These are phyloP conservation scores for Cyclocybe aegerita DNA, from an alignment of 768 basidiomycete genomes.

Conservation along the genomic window DNA sequence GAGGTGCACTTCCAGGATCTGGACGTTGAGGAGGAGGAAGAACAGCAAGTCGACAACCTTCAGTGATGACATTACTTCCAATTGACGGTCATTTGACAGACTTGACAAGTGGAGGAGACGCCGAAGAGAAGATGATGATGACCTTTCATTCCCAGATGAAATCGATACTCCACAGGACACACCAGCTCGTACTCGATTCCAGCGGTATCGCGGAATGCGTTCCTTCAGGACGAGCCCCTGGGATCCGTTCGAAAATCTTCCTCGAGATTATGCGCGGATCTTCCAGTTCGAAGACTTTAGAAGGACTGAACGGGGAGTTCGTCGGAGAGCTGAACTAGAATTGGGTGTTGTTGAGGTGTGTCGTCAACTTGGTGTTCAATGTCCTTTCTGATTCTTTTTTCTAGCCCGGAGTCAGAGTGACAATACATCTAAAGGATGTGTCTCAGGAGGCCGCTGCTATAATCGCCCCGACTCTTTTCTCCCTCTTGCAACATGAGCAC, in stretches of 20 bases:
- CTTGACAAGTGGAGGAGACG: conserved; percentile 68
- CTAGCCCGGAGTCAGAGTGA: conserved; percentile 82
- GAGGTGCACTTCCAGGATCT: conserved; percentile 72
- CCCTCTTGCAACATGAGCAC: conserved; percentile 92
- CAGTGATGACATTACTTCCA: conserved; percentile 1
- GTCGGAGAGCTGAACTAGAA: conserved; percentile 66
- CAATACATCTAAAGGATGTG: conserved; percentile 72
- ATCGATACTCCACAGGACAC: conserved; percentile 90
- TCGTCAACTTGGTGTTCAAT: background rate
- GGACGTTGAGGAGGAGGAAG: conserved; percentile 80
- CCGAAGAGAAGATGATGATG: conserved; percentile 75
- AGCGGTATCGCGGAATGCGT: conserved; percentile 86
- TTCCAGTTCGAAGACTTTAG: conserved; percentile 97
- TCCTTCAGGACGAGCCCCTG: conserved; percentile 95
- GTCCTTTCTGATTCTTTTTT: background rate
- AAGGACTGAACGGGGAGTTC: conserved; percentile 74
- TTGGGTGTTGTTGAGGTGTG: conserved; percentile 62
- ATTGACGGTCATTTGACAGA: conserved; percentile 33
- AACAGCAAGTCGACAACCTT: conserved; percentile 58
- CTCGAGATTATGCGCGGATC: conserved; percentile 89
- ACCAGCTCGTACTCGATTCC: conserved; percentile 80
- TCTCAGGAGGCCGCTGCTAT: conserved; percentile 56
- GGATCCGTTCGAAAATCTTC: conserved; percentile 97
- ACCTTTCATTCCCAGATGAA: conserved; percentile 92
- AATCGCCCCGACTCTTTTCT: conserved; percentile 68